A percentile compares a stretch with the other conserved stretches of the same genome.
Evolutionary conservation across 1,284 basidiomycete genomes (phyloP).

Genomic region (Sporisorium exsertum): DNA sequence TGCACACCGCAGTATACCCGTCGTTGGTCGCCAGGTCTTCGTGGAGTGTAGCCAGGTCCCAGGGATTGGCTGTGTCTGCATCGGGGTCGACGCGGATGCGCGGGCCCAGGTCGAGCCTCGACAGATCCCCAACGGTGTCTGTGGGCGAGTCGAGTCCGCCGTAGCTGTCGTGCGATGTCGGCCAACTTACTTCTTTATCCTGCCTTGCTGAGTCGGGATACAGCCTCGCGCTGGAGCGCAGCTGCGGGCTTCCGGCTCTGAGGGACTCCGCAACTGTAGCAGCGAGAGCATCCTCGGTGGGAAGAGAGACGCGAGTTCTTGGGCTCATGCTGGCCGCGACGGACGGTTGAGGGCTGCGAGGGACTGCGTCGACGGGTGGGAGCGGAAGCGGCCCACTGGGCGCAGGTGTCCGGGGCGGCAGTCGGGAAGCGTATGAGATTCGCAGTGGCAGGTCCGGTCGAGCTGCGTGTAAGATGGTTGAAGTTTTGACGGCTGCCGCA

Average conservation of each 20-base stretch:
- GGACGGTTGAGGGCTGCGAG: neutral
- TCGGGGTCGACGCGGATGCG: slow-evolving; percentile 1
- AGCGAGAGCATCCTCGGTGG: neutral
- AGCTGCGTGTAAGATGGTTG: neutral
- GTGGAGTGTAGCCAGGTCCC: slow-evolving; percentile 14
- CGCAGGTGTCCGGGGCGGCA: slow-evolving; percentile 20
- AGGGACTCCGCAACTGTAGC: neutral
- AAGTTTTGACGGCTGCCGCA: neutral
- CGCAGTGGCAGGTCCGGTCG: neutral
- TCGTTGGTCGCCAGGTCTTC: slow-evolving; percentile 24
- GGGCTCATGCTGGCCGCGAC: neutral
- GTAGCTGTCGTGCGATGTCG: neutral
- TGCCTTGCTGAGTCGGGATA: neutral
- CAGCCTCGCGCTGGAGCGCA: neutral
- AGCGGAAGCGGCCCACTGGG: slow-evolving; percentile 19
- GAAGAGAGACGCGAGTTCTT: neutral
- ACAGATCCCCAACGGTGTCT: neutral
- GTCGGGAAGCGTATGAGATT: neutral
- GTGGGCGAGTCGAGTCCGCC: neutral
- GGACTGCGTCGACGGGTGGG: slow-evolving; percentile 3
- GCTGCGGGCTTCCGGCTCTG: neutral
- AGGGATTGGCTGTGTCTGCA: neutral
- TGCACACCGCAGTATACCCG: slow-evolving; percentile 31
- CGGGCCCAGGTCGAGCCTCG: slow-evolving; percentile 10
- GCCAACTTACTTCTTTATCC: neutral